A percentile compares a stretch with the other conserved stretches of the same genome.
Evolutionary conservation across 2,329 filamentous ascomycete species (phyloP).

Genomic region (Fragosphaeria purpurea): DNA sequence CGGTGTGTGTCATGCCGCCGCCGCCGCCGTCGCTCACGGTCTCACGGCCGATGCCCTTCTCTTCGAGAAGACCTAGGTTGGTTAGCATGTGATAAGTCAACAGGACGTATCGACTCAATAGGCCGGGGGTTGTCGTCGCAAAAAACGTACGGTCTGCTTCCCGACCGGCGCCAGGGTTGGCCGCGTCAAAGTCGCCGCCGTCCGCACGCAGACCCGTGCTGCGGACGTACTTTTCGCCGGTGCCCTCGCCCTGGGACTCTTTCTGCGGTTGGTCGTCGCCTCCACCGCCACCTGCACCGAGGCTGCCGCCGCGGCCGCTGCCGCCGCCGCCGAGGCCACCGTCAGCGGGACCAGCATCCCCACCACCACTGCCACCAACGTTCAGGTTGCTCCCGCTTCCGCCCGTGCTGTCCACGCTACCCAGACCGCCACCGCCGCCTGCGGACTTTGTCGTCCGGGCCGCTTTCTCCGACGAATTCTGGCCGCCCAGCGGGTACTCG

Average conservation of each 20-base stretch:
- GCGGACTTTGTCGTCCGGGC: background rate
- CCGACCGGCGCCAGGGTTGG: conserved; percentile 50
- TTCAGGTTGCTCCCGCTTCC: too few relatives aligned
- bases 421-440: too few relatives aligned
- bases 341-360: too few relatives aligned
- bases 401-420: too few relatives aligned
- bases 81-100: too few relatives aligned
- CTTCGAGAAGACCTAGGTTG: conserved; percentile 38
- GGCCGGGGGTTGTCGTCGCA: background rate
- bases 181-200: conserved; percentile 57
- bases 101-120: background rate
- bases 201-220: conserved; percentile 51
- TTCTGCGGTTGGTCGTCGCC: conserved; percentile 16
- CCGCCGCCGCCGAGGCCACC: background rate
- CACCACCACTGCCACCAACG: too few relatives aligned
- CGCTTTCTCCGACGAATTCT: background rate
- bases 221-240: conserved; percentile 47
- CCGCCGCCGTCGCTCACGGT: background rate
- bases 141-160: conserved; percentile 53
- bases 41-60: conserved; percentile 32
- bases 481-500: background rate
- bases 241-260: conserved; percentile 32
- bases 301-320: background rate
- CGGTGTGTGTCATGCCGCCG: conserved; percentile 11
- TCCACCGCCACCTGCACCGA: conserved; percentile 1